Base-by-base conservation (phyloP, 768 basidiomycete genomes). In the Jaapia argillacea region DNA sequence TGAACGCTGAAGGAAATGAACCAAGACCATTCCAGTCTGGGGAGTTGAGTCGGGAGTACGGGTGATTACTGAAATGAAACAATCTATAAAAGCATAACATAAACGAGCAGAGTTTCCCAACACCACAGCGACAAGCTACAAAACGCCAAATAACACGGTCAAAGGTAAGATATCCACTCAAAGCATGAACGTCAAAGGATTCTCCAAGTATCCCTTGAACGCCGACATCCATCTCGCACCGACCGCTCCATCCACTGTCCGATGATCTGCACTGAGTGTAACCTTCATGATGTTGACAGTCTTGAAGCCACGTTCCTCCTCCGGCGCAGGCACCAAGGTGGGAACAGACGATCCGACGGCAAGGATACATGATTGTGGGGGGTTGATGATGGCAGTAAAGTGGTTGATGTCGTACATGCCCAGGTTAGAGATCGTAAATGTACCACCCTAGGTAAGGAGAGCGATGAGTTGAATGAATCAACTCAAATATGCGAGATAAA, bases 331-430 rank as follows among this genome's bases (percentile, higher is more conserved):
- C 16, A 92, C 80, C 13, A 98, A 68, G 42, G 83, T 85, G n/a
- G 87, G 75, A 59, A 80, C 74, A 14, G 90, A 91, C 16, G 81
- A 74, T 26, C 96, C 93, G 53, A 98, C 79, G 36, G 96, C 96
- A 48, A 99, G 82, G 57, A 98, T 99, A 66, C 93, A 97, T 38
- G 90, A 88, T 65, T 98, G 96, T 21, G 96, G 96, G 12, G 86
- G 80, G 73, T 99, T 99, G 77, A 99, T 94, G 69, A 99, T 98
- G 38, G 96, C 96, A 12, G 93, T 97, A 66, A 99, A 99, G 65
- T 92, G 85, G 44, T 81, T 77, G 56, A 97, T 77, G 48, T 86
- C 93, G 59, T 75, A 96, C 96, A 99, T 99, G 65, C 96, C 96
- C 44, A 99, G 74, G 69, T 99, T 99, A 47, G 96, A 99, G 61